phyloP scores from a whole-genome alignment of 2,329 filamentous ascomycete genomes.

The Lasiodiplodia theobromae region DNA sequence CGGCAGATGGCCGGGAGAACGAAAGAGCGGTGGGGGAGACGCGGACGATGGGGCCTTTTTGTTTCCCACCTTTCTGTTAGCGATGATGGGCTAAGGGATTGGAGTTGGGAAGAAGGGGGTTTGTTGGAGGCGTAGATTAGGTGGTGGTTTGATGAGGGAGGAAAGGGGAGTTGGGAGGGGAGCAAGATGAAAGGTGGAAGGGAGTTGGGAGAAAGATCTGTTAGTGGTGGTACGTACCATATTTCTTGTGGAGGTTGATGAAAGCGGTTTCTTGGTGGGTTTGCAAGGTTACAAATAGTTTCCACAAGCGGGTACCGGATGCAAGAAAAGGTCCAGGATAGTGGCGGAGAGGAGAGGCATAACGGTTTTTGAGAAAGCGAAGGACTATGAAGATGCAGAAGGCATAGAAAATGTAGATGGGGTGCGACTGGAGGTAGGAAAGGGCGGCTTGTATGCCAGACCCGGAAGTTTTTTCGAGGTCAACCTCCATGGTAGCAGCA shows the following conservation, averaged over 20 bases:
- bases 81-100: too few relatives aligned
- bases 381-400: slow-evolving; percentile 4
- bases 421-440: slow-evolving; percentile 14
- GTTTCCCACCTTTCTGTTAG: background rate
- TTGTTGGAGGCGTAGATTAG: background rate
- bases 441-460: slow-evolving; percentile 12
- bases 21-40: slow-evolving; percentile 83
- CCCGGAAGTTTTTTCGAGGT: slow-evolving; percentile 3
- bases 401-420: slow-evolving; percentile 8
- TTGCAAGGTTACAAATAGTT: slow-evolving; percentile 68
- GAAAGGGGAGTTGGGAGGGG: background rate
- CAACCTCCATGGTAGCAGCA: background rate
- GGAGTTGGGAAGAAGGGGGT: too few relatives aligned
- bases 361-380: slow-evolving; percentile 19
- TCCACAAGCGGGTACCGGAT: slow-evolving; percentile 61
- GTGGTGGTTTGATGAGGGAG: background rate
- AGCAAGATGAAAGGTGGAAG: too few relatives aligned
- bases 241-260: slow-evolving; percentile 72
- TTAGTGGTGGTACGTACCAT: slow-evolving; percentile 59
- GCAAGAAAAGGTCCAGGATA: slow-evolving; percentile 68
- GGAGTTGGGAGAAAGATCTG: background rate
- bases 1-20: slow-evolving; percentile 72
- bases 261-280: slow-evolving; percentile 66
- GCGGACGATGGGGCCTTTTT: slow-evolving; percentile 65
- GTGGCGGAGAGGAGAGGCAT: slow-evolving; percentile 33